Evolutionary conservation across 495 filamentous ascomycete genomes (phyloP).

Genomic region (Hypomontagnella monticulosa): DNA sequence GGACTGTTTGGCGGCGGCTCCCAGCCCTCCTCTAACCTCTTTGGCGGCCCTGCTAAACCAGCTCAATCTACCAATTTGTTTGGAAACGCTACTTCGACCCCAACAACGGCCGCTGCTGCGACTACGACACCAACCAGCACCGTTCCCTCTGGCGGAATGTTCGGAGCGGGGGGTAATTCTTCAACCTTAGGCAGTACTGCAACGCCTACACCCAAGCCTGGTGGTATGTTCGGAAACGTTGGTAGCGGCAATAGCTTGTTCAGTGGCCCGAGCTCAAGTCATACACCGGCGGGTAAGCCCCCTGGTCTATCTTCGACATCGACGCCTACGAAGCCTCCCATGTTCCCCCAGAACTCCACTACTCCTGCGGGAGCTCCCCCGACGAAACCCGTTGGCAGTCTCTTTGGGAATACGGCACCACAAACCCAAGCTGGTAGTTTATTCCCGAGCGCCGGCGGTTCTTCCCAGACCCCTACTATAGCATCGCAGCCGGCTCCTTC

Average conservation of each 20-base stretch:
- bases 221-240: constrained; percentile 54
- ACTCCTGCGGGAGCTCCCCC: constrained; percentile 73
- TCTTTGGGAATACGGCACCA: constrained; percentile 35
- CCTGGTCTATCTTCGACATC: constrained; percentile 21
- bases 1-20: constrained; percentile 50
- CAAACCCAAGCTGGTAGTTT: constrained; percentile 28
- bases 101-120: constrained; percentile 44
- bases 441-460: constrained; percentile 19
- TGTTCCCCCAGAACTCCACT: constrained; percentile 65
- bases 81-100: constrained; percentile 31
- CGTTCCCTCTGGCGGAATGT: constrained; percentile 26
- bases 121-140: constrained; percentile 49
- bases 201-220: constrained; percentile 47
- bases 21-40: constrained; percentile 34
- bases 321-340: constrained; percentile 46
- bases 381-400: constrained; percentile 34
- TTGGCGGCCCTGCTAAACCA: constrained; percentile 40
- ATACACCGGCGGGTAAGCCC: constrained; percentile 47
- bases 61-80: constrained; percentile 43
- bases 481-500: constrained; percentile 27
- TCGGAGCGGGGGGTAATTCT: constrained; percentile 29
- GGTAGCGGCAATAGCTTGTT: constrained; percentile 47
- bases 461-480: constrained; percentile 23
- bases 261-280: constrained; percentile 51
- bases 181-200: constrained; percentile 16